Base-by-base conservation (phyloP, 441 rosid genomes). In the Cnidoscolus chayamansa region DNA sequence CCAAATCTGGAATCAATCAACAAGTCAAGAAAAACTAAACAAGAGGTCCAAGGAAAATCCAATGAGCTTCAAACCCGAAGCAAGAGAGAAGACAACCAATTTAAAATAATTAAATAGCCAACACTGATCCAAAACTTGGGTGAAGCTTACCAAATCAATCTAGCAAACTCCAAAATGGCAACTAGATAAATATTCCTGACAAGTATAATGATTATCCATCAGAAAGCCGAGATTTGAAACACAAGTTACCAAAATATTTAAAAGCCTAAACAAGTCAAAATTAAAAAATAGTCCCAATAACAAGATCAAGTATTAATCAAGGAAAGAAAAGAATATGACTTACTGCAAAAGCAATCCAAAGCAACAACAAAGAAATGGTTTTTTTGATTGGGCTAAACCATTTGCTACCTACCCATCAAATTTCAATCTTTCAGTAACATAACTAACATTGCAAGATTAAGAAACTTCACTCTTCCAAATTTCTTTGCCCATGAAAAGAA, bases 301-400 rank as follows among this genome's bases (percentile, higher is more conserved):
- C 63, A 62, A 72, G 67, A 68, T 51, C 67, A 19, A 56, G 59
- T 49, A 76, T 37, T 6, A 67, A 57, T n/a, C 68, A 75, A 49
- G 72, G 67, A 53, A 79, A 65, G 78, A 8, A 64, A 71, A 61
- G 75, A 72, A 59, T 61, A 79, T 81, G 62, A 83, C 91, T 82
- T 80, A 87, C 90, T 25, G 86, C 68, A 30, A 71, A 83, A 82
- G 91, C 81, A 81, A 84, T 72, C 70, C 65, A 67, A 71, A 77
- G 81, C 50, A 71, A 67, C 70, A 77, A 74, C 70, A 77, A 74
- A 77, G 78, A 76, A 81, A 62, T 57, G 81, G 68, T 63, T 17
- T 43, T 20, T 43, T 63, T 32, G 63, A 45, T 49, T 35, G 43
- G 15, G 51, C 43, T 54, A 3, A 17, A 7, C 47, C 13, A 68